phyloP scores from a whole-genome alignment of 352 stramenopile genomes.

The Aphanomyces astaci region DNA sequence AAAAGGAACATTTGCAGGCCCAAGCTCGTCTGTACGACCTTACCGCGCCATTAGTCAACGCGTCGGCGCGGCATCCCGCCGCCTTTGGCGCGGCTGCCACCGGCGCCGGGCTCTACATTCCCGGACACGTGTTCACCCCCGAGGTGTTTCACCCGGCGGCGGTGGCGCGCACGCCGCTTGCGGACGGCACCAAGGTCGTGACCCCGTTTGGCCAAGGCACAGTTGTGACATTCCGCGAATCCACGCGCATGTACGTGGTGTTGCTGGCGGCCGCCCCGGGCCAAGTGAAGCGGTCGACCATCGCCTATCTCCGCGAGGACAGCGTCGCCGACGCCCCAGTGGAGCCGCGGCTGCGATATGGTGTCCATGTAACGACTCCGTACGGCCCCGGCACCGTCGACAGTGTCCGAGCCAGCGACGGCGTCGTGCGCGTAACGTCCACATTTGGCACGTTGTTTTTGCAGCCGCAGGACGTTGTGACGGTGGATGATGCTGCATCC shows the following conservation, averaged over 20 bases:
- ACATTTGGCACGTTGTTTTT: constrained; percentile 67
- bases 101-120: constrained; percentile 58
- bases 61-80: constrained; percentile 45
- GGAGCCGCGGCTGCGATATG: constrained; percentile 41
- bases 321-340: constrained; percentile 47
- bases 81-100: constrained; percentile 50
- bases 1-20: constrained; percentile 62
- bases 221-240: constrained; percentile 56
- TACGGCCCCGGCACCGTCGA: constrained; percentile 60
- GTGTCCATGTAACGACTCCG: constrained; percentile 67
- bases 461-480: constrained; percentile 72
- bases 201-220: constrained; percentile 67
- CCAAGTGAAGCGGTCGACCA: constrained; percentile 42
- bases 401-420: constrained; percentile 56
- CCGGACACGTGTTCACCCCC: constrained; percentile 56
- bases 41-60: constrained; percentile 46
- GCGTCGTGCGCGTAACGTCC: constrained; percentile 57
- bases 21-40: constrained; percentile 52
- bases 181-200: constrained; percentile 65
- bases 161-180: constrained; percentile 49
- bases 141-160: constrained; percentile 58
- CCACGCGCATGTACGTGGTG: constrained; percentile 76
- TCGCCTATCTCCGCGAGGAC: constrained; percentile 61
- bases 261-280: constrained; percentile 54
- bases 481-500: constrained; percentile 33